Conservation (phyloP, 768 basidiomycete genomes). For the Podaxis mareebaensis region DNA sequence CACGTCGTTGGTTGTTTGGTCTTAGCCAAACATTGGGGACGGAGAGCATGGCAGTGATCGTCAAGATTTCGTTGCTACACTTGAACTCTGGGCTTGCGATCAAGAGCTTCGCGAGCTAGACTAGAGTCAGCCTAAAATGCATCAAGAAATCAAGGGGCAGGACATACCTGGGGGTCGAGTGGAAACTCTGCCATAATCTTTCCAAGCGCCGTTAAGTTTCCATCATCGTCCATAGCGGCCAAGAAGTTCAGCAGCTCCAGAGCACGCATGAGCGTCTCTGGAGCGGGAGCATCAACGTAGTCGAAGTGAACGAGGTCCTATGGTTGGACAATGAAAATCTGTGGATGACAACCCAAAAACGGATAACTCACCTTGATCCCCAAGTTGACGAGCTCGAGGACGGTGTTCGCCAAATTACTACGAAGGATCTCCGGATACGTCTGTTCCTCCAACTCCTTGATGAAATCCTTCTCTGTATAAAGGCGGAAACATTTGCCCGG, state of each 20-base stretch:
- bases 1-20: slow-evolving; percentile 82
- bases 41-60: slow-evolving; percentile 95
- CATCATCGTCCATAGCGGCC: slow-evolving; percentile 91
- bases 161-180: slow-evolving; percentile 89
- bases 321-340: background rate
- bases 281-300: slow-evolving; percentile 91
- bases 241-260: slow-evolving; percentile 92
- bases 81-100: slow-evolving; percentile 93
- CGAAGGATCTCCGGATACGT: slow-evolving; percentile 95
- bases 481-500: slow-evolving; percentile 97
- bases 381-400: slow-evolving; percentile 91
- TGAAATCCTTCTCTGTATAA: slow-evolving; percentile 97
- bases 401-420: slow-evolving; percentile 91
- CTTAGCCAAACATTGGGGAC: slow-evolving; percentile 96
- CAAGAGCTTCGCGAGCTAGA: slow-evolving; percentile 86
- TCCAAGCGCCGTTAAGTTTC: slow-evolving; percentile 85
- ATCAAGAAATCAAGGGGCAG: background rate
- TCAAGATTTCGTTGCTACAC: slow-evolving; percentile 94
- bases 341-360: background rate
- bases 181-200: slow-evolving; percentile 97
- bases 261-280: slow-evolving; percentile 96
- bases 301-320: slow-evolving; percentile 86
- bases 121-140: slow-evolving; percentile 3
- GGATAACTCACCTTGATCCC: slow-evolving; percentile 69
- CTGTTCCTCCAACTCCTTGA: slow-evolving; percentile 94